Evolutionary conservation across 208 protist species (phyloP), one percentile per base, ranked within the genome.

Genomic region (Trypanosoma avium): DNA sequence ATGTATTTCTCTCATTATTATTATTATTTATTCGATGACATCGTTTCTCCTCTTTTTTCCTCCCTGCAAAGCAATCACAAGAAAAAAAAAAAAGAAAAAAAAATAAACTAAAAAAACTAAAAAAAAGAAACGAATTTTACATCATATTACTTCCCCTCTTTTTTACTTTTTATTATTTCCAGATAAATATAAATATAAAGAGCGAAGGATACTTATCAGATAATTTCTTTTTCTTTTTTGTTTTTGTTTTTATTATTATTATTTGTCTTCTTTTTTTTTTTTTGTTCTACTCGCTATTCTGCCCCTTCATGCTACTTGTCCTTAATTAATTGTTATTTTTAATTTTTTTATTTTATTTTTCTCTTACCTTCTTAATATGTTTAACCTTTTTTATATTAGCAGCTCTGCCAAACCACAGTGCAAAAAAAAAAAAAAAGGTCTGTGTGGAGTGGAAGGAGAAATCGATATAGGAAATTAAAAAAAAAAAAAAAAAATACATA

Each of bases 81-180:
- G 2, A 52, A 29, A 52, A 13, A 8, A 19, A 52, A 52, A 4
- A 3, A 52, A 5, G 15, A 29, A 52, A 30, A 29, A 52, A 52
- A 30, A 40, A 42, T 38, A 46, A 59, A 59, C 15, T 21, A 24
- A 27, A 29, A 4, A 59, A n/a, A 36, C 9, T 17, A 19, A 61
- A 4, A 50, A 35, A 61, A 42, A 4, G 22, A 33, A 35, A 19
- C 21, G 5, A 10, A n/a, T n/a, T n/a, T n/a, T n/a, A n/a, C n/a
- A n/a, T n/a, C n/a, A 53, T 53, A 53, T 13, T 66, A 61, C 12
- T 48, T 66, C 15, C 45, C 29, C 46, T 67, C 60, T 61, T 61
- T 61, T 60, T n/a, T 27, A 36, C 22, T 67, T 61, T 21, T 50
- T 32, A 30, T 40, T 40, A 40, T 65, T n/a, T n/a, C n/a, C n/a